Percentiles rank a stretch among this genome's conserved stretches.
phyloP scores from a whole-genome alignment of 1,284 basidiomycete genomes.

The Gomphus bonarii region DNA sequence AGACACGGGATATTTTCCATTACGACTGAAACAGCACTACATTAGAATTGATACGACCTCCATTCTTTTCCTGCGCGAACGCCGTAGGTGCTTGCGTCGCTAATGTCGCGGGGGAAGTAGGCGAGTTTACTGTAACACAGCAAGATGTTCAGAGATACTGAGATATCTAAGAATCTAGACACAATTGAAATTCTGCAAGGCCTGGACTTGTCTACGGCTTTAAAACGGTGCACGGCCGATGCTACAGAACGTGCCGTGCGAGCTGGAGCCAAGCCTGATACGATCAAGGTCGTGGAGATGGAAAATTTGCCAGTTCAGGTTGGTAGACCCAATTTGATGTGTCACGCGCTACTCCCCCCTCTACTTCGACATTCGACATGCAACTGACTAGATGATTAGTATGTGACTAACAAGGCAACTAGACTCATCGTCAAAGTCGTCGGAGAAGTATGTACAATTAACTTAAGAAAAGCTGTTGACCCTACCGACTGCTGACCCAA shows the following conservation, averaged over 20 bases:
- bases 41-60: constrained; percentile 34
- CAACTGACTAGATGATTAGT: constrained; percentile 20
- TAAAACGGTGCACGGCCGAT: constrained; percentile 25
- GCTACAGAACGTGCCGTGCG: constrained; percentile 35
- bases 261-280: constrained; percentile 32
- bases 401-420: constrained; percentile 41
- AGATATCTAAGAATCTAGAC: not conserved
- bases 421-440: constrained; percentile 38
- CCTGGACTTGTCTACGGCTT: constrained; percentile 17
- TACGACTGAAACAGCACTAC: not conserved
- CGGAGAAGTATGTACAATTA: constrained; percentile 24
- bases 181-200: constrained; percentile 19
- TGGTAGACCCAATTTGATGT: not conserved
- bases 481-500: not conserved
- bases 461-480: not conserved
- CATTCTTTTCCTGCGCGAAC: constrained; percentile 42
- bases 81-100: constrained; percentile 36
- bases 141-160: not conserved
- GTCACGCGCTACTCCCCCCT: no score
- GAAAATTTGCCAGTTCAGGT: constrained; percentile 20
- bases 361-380: not conserved
- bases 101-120: constrained; percentile 21
- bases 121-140: not conserved
- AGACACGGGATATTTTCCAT: not conserved
- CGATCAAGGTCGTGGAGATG: constrained; percentile 36